These are phyloP conservation scores for Simmondsia chinensis DNA, from an alignment of 148 eudicot genomes.

Conservation along the genomic window DNA sequence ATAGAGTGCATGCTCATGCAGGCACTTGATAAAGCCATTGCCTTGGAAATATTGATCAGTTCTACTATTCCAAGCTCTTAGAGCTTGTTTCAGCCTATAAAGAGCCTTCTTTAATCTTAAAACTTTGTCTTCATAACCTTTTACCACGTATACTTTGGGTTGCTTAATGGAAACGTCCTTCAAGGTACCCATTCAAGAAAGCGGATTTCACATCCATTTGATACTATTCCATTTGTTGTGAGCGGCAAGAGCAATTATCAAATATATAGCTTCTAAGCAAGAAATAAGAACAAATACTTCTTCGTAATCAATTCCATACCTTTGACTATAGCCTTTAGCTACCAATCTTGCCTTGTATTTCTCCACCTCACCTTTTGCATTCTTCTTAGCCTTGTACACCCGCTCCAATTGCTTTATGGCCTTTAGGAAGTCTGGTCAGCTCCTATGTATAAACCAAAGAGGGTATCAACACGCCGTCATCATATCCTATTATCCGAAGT, in stretches of 20 bases:
- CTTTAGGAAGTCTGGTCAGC: too few species aligned
- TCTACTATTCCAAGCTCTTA: slow-evolving; percentile 4
- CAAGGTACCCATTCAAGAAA: background rate
- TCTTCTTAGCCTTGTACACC: too few species aligned
- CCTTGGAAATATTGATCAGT: background rate
- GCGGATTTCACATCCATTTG: slow-evolving; percentile 2
- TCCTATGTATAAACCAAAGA: too few species aligned
- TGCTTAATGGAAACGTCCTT: background rate
- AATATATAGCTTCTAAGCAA: background rate
- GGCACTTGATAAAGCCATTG: background rate
- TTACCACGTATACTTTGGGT: background rate
- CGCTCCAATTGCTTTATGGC: too few species aligned
- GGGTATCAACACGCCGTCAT: too few species aligned
- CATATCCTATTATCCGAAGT: too few species aligned
- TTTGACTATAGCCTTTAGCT: too few species aligned
- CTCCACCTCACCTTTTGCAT: too few species aligned
- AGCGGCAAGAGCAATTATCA: background rate
- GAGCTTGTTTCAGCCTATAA: slow-evolving; percentile 10
- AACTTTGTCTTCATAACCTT: background rate
- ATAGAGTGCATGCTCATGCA: background rate
- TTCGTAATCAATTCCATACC: too few species aligned
- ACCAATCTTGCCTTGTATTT: too few species aligned
- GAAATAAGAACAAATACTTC: background rate
- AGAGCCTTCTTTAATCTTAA: background rate
- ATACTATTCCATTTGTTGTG: background rate